Evolutionary conservation across 148 eudicot species (phyloP).

Genomic region (Diospyros lotus): DNA sequence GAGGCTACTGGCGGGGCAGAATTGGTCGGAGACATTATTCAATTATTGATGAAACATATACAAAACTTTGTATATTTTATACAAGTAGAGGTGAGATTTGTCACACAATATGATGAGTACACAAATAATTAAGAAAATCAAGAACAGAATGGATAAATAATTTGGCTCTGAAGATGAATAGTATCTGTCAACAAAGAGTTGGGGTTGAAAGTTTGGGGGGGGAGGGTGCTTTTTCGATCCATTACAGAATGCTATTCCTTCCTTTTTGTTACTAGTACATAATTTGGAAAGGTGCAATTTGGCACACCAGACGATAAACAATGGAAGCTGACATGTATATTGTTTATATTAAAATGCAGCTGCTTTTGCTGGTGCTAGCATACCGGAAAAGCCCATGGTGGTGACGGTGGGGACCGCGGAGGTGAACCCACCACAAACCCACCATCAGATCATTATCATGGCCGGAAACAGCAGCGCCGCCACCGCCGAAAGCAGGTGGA

Average conservation of each 20-base stretch:
- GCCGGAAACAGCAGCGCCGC: slow-evolving; percentile 23
- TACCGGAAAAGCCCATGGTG: slow-evolving; percentile 50
- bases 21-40: no score
- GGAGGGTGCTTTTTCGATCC: not conserved
- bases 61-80: no score
- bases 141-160: no score
- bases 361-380: slow-evolving; percentile 29
- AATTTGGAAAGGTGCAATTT: not conserved
- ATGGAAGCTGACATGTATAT: not conserved
- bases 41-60: no score
- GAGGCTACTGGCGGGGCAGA: no score
- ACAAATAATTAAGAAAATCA: no score
- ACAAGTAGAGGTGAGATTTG: no score
- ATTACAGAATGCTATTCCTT: not conserved
- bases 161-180: no score
- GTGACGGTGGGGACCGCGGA: slow-evolving; percentile 26
- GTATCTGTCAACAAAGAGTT: no score
- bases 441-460: slow-evolving; percentile 63
- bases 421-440: slow-evolving; percentile 35
- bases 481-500: slow-evolving; percentile 27
- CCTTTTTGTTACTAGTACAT: slow-evolving; percentile 3
- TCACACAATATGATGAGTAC: no score
- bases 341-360: slow-evolving; percentile 11
- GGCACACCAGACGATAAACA: not conserved
- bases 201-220: no score